These are phyloP conservation scores for Cenococcum geophilum DNA, from an alignment of 495 filamentous ascomycete species.

Conservation along the genomic window DNA sequence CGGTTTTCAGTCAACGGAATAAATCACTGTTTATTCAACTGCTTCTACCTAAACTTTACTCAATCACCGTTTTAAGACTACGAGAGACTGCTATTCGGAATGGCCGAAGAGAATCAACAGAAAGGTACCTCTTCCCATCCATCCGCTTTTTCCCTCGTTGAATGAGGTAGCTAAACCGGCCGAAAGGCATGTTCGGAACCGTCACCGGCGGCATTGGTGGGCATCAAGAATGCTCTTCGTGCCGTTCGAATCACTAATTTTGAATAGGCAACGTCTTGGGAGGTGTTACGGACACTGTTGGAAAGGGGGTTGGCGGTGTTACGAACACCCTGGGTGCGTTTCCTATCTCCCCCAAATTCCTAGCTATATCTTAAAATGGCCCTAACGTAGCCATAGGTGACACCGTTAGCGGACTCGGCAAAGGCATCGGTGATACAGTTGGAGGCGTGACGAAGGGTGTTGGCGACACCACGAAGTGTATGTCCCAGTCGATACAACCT, in stretches of 20 bases:
- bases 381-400: not conserved
- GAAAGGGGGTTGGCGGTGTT: slow-evolving; percentile 52
- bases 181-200: slow-evolving; percentile 28
- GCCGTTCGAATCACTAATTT: not conserved
- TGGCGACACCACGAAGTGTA: slow-evolving; percentile 29
- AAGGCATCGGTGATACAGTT: slow-evolving; percentile 45
- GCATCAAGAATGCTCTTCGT: not conserved
- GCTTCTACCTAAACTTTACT: not conserved
- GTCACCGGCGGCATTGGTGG: slow-evolving; percentile 23
- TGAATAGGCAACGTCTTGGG: slow-evolving; percentile 46
- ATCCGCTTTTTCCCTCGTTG: not conserved
- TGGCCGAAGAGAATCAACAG: slow-evolving; percentile 5
- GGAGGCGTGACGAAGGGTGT: slow-evolving; percentile 19
- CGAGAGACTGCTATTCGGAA: not conserved
- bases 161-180: not conserved
- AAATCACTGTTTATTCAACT: not conserved
- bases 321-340: slow-evolving; percentile 44
- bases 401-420: slow-evolving; percentile 36
- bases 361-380: not conserved
- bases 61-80: not conserved
- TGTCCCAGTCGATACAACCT: not conserved
- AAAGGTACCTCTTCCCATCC: slow-evolving; percentile 1
- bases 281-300: slow-evolving; percentile 50
- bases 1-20: not conserved
- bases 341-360: not conserved